Base-by-base conservation (phyloP, 2,329 filamentous ascomycete species). In the Aspergillus chevalieri region DNA sequence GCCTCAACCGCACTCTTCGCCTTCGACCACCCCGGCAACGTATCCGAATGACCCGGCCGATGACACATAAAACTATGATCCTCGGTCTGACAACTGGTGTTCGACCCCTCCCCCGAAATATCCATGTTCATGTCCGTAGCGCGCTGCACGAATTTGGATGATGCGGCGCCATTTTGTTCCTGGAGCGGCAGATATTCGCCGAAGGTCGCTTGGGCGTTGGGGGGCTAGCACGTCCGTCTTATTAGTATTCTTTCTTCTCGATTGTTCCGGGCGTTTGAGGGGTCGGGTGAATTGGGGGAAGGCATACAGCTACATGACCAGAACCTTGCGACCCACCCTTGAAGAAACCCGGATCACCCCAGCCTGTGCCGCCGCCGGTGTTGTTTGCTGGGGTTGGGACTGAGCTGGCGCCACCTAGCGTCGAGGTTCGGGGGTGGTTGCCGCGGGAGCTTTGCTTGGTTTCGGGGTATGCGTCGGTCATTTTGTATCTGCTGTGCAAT, bases 311-410 rank as follows among this genome's bases (percentile, higher is more conserved):
- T 10, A 56, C 47, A 52, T 66, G 63, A 0, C 65, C 63, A 0
- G 19, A 6, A 24, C 63, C 63, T 42, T 65, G 30, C 26, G 46
- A 5, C 43, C 49, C 19, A 38, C 63, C 63, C 47, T 62, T 60
- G 19, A 49, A 39, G 17, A 58, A 52, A 7, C 53, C 52, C 24
- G 47, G 44, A 28, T 66, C 61, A 19, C 61, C 62, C 54, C 54
- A 56, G 41, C 57, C 54, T 6, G 38, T 22, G 15, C 57, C 58
- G n/a, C 55, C 61, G 21, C 53, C 55, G 26, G 50, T 41, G 45
- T 61, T 60, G 56, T 65, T 66, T 24, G 62, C 63, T n/a, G 65
- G 63, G 1, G 61, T 65, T 12, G 63, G 62, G 12, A 48, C 21
- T 17, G 56, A 38, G 50, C 62, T 58, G 28, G 56, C 55, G 43